Evolutionary conservation across 202 grass and related monocot species (phyloP).

Genomic region (Digitaria exilis): DNA sequence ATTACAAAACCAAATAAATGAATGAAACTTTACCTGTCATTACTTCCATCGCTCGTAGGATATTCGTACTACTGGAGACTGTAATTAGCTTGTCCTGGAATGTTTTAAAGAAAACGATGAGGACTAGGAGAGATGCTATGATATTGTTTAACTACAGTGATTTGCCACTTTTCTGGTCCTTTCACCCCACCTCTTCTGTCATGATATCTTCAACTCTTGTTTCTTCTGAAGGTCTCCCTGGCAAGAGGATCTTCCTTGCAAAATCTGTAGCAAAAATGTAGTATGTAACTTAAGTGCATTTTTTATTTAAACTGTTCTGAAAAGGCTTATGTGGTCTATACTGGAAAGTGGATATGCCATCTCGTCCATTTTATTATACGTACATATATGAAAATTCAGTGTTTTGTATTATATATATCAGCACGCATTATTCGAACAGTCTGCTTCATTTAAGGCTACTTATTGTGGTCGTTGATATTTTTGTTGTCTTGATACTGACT

Average conservation of each 20-base stretch:
- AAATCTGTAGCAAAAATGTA: slow-evolving; percentile 75
- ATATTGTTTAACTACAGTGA: not conserved
- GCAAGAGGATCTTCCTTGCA: slow-evolving; percentile 72
- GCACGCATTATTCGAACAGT: not conserved
- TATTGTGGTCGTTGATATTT: not conserved
- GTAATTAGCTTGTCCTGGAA: slow-evolving; percentile 70
- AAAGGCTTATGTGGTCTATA: not conserved
- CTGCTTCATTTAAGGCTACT: not conserved
- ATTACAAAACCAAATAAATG: not conserved
- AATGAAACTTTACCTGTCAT: slow-evolving; percentile 68
- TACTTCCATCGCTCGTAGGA: slow-evolving; percentile 89
- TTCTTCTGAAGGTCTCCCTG: slow-evolving; percentile 54
- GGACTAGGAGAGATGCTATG: not conserved
- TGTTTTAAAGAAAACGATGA: slow-evolving; percentile 6
- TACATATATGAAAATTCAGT: not conserved
- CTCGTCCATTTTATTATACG: not conserved
- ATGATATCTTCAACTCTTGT: slow-evolving; percentile 86
- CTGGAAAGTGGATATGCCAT: not conserved
- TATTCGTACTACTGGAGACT: slow-evolving; percentile 67
- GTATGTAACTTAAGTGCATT: not conserved
- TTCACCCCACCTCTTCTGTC: slow-evolving; percentile 94
- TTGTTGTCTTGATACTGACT: not conserved
- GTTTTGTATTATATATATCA: not conserved
- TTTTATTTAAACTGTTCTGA: not conserved
- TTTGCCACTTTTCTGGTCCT: not conserved